Evolutionary conservation across 1,139 yeast genomes (phyloP).

Genomic region (Blastobotrys illinoisensis): DNA sequence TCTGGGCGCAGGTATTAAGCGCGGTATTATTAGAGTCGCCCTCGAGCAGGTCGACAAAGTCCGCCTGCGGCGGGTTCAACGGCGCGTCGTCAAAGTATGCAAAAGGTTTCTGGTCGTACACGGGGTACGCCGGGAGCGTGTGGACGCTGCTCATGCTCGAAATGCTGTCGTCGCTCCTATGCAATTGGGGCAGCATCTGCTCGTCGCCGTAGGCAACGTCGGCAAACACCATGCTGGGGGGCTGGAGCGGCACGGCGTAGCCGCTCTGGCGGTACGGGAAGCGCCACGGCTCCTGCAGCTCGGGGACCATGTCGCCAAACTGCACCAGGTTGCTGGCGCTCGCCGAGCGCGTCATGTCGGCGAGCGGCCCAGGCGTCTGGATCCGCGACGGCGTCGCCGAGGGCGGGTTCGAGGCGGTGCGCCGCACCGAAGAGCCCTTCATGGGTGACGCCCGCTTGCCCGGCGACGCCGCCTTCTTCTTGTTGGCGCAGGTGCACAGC

Average conservation of each 20-base stretch:
- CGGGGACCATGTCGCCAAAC: not conserved
- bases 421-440: slow-evolving; percentile 6
- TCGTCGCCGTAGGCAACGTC: not conserved
- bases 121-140: not conserved
- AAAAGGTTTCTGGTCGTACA: not conserved
- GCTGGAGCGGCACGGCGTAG: not conserved
- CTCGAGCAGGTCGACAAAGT: not conserved
- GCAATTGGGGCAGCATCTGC: not conserved
- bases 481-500: slow-evolving; percentile 56
- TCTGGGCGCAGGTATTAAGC: not conserved
- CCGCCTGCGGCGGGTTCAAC: not conserved
- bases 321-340: slow-evolving; percentile 1
- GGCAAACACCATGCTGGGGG: not conserved
- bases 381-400: slow-evolving; percentile 9
- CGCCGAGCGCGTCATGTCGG: slow-evolving; percentile 1
- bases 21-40: not conserved
- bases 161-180: not conserved
- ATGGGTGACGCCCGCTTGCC: not conserved
- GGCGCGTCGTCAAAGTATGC: not conserved
- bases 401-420: slow-evolving; percentile 16
- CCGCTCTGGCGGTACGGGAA: not conserved
- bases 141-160: not conserved
- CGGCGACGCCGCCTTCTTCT: slow-evolving; percentile 22
- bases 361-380: slow-evolving; percentile 1
- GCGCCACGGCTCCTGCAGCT: not conserved